Evolutionary conservation across 768 basidiomycete genomes (phyloP), one percentile per base, ranked within the genome.

Genomic region (Coprinopsis strossmayeri): DNA sequence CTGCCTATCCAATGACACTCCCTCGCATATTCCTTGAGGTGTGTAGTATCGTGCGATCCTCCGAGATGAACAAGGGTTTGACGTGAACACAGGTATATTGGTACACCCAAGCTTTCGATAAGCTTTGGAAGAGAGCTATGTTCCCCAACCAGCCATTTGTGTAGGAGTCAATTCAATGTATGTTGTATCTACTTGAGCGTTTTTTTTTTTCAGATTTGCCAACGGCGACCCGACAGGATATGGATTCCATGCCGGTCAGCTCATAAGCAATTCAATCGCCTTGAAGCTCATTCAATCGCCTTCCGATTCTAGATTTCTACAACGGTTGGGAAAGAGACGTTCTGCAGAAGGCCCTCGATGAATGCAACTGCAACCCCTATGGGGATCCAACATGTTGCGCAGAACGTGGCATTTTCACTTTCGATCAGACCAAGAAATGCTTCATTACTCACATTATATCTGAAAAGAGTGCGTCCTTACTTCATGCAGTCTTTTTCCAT

Each of bases 161-260:
- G 63, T 76, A 65, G 34, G 65, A 59, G 21, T 18, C 38, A 24
- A 28, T 24, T 5, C 3, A 17, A 20, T n/a, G 17, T 12, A 39
- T 41, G 34, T 34, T 17, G 12, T 15, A 12, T 21, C 4, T 34
- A 17, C 11, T 15, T 11, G 11, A 23, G 7, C 2, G 17, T 12
- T 40, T 20, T 1, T 23, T 32, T 11, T 38, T 42, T 17, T 18
- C 35, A 71, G 70, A 2, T 69, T 62, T 51, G 59, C 79, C 12
- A 68, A 75, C 53, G 81, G 81, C n/a, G 81, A 82, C 55, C 70
- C 71, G 2, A 77, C 73, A 18, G 78, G 78, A 1, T 77, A 74
- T 54, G 77, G 77, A 51, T 69, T 74, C 49, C 74, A 75, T 49
- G 56, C 56, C 15, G 57, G 57, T 50, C 11, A 3, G 46, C 35